A percentile compares a stretch with the other conserved stretches of the same genome.
These are phyloP conservation scores for Drechslerella stenobrocha DNA, from an alignment of 2,329 filamentous ascomycete species.

Conservation along the genomic window DNA sequence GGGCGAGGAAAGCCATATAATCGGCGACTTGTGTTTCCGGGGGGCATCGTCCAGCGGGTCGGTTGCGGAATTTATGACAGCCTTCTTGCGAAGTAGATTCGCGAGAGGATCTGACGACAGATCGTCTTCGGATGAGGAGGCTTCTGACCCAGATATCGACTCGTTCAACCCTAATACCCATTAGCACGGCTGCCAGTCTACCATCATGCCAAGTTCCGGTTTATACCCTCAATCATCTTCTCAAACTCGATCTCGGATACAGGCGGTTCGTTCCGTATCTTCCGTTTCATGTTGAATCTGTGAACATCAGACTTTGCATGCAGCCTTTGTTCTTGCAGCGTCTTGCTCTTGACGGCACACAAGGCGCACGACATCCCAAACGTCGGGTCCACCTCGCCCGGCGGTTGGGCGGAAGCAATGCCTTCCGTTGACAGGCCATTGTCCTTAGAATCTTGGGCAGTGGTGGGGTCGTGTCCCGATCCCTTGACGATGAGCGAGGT, in stretches of 20 bases:
- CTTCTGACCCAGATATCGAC: slow-evolving; percentile 80
- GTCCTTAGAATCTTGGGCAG: slow-evolving; percentile 53
- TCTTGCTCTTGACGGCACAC: slow-evolving; percentile 72
- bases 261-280: slow-evolving; percentile 70
- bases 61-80: slow-evolving; percentile 66
- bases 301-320: slow-evolving; percentile 91
- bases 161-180: slow-evolving; percentile 73
- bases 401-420: slow-evolving; percentile 49
- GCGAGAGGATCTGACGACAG: slow-evolving; percentile 54
- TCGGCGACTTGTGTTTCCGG: slow-evolving; percentile 67
- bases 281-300: slow-evolving; percentile 91
- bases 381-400: slow-evolving; percentile 54
- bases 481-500: slow-evolving; percentile 66
- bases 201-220: neutral
- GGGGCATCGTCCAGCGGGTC: slow-evolving; percentile 57
- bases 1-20: slow-evolving; percentile 83
- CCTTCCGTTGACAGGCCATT: slow-evolving; percentile 51
- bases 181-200: slow-evolving; percentile 30
- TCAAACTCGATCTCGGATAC: slow-evolving; percentile 84
- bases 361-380: slow-evolving; percentile 75
- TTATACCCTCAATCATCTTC: slow-evolving; percentile 68
- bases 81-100: slow-evolving; percentile 62
- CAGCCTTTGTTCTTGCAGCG: slow-evolving; percentile 76
- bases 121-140: slow-evolving; percentile 72
- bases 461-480: slow-evolving; percentile 55